These are phyloP conservation scores for Sphaerulina vaccinii DNA, from an alignment of 2,329 filamentous ascomycete species.

Conservation along the genomic window DNA sequence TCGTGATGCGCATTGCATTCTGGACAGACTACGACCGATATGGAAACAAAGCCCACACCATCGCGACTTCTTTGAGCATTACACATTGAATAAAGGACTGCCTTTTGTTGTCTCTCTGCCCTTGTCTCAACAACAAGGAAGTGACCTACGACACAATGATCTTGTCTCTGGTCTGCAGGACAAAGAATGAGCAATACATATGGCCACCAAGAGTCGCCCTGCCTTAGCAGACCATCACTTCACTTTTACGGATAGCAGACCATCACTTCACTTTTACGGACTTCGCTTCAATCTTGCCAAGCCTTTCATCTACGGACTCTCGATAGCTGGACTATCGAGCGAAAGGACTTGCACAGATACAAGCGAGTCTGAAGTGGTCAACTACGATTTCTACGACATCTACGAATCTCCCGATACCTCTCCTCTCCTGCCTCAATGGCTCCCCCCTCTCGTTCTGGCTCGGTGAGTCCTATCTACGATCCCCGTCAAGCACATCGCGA, in stretches of 20 bases:
- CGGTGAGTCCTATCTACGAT: constrained; percentile 1
- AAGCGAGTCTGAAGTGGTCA: background rate
- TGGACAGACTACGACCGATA: background rate
- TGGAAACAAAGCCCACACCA: background rate
- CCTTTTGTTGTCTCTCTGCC: background rate
- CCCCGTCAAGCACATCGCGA: background rate
- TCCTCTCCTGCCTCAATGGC: background rate
- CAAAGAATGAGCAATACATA: background rate
- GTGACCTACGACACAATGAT: background rate
- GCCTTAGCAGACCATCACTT: background rate
- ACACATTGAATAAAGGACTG: background rate
- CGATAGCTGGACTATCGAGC: constrained; percentile 11
- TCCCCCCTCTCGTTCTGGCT: background rate
- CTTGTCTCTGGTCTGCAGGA: background rate
- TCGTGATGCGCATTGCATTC: too few species aligned
- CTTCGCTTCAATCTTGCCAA: background rate
- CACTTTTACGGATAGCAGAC: background rate
- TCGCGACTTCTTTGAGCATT: background rate
- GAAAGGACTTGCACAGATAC: constrained; percentile 3
- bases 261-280: background rate
- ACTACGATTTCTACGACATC: background rate
- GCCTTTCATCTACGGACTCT: background rate
- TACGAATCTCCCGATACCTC: background rate
- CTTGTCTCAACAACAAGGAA: background rate
- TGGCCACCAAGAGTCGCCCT: background rate